phyloP scores from a whole-genome alignment of 345 rosid species.

The Moricandia moricandioides region DNA sequence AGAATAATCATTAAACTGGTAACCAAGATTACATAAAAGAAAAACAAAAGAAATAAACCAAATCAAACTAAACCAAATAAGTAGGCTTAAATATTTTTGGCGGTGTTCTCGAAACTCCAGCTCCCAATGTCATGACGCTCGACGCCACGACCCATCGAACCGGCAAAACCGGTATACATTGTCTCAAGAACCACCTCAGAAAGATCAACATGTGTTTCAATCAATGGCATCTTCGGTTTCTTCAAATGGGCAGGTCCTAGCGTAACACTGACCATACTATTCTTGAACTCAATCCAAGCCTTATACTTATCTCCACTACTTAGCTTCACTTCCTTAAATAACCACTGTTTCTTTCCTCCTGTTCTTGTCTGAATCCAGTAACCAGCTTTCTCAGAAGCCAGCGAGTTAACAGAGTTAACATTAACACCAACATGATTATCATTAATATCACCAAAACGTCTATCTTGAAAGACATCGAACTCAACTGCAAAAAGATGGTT shows the following conservation, averaged over 20 bases:
- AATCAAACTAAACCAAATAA: not conserved
- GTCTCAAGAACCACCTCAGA: constrained; percentile 20
- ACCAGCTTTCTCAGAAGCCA: constrained; percentile 25
- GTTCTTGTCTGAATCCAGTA: constrained; percentile 14
- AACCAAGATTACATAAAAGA: not conserved
- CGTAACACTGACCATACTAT: not conserved
- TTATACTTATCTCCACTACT: constrained; percentile 29
- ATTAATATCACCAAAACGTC: no score
- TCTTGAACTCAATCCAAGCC: constrained; percentile 34
- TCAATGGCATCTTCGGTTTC: constrained; percentile 30
- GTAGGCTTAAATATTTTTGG: not conserved
- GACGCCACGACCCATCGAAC: no score
- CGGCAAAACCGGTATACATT: no score
- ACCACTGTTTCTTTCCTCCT: no score
- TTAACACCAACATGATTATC: no score
- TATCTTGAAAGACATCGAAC: no score
- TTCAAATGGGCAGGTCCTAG: constrained; percentile 2
- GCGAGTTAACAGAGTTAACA: no score
- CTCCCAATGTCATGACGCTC: no score
- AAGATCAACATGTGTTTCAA: constrained; percentile 27
- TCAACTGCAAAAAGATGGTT: no score
- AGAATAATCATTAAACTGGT: no score
- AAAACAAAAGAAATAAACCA: not conserved
- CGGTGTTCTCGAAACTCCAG: not conserved
- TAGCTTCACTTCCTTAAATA: constrained; percentile 27